Evolutionary conservation across 345 rosid genomes (phyloP).

Genomic region (Chamaenerion angustifolium): DNA sequence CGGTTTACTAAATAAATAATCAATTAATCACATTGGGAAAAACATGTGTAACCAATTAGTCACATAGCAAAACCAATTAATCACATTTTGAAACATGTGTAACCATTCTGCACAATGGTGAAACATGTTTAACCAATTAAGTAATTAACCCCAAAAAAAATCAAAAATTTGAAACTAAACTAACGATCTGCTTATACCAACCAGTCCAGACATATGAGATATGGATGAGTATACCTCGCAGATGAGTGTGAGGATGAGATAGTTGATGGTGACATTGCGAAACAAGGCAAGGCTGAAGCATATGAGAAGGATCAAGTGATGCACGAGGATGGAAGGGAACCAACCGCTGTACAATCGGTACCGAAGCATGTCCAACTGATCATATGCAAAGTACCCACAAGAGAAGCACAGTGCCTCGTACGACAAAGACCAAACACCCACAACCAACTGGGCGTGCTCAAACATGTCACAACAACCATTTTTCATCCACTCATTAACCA

Average conservation of each 20-base stretch:
- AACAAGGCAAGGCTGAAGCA: slow-evolving; percentile 87
- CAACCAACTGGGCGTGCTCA: slow-evolving; percentile 55
- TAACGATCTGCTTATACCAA: no score
- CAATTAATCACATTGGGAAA: no score
- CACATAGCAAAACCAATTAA: no score
- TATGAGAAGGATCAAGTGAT: slow-evolving; percentile 70
- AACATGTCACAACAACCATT: slow-evolving; percentile 39
- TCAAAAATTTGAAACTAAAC: no score
- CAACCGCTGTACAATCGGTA: slow-evolving; percentile 61
- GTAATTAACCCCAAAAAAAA: no score
- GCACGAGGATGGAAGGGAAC: slow-evolving; percentile 63
- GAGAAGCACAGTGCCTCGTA: slow-evolving; percentile 73
- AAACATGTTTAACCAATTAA: no score
- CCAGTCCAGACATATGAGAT: no score
- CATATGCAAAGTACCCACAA: slow-evolving; percentile 91
- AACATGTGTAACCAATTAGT: no score
- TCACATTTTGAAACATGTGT: no score
- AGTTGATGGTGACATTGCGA: slow-evolving; percentile 72
- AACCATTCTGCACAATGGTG: no score
- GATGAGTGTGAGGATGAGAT: slow-evolving; percentile 69
- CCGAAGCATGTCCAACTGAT: slow-evolving; percentile 84
- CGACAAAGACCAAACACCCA: slow-evolving; percentile 68
- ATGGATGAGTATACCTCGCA: no score
- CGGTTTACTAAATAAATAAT: no score
- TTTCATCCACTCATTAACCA: slow-evolving; percentile 36